Evolutionary conservation across 2,329 filamentous ascomycete genomes (phyloP).

Genomic region (Teratosphaeria epicoccoides): DNA sequence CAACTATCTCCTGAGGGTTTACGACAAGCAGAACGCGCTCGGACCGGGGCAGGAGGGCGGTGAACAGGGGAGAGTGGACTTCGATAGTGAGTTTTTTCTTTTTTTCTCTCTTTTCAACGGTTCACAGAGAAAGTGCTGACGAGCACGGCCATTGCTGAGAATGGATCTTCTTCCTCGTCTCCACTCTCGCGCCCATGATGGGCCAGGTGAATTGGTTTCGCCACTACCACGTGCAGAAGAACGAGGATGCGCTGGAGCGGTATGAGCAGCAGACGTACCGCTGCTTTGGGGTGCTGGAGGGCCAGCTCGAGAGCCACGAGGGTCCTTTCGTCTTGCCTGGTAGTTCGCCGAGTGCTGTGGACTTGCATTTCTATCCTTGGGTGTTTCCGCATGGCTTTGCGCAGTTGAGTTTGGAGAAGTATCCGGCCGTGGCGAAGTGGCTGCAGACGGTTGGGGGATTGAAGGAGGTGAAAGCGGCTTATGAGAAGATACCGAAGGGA

Average conservation of each 20-base stretch:
- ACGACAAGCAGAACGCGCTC: conserved; percentile 32
- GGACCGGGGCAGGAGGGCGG: conserved; percentile 22
- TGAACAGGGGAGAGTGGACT: conserved; percentile 34
- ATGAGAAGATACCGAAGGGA: conserved; percentile 27
- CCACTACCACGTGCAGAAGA: conserved; percentile 30
- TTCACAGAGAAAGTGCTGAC: neutral
- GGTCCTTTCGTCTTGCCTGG: conserved; percentile 30
- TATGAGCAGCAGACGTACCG: conserved; percentile 32
- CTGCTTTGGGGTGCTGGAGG: conserved; percentile 34
- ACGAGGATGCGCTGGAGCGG: conserved; percentile 32
- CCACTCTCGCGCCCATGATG: conserved; percentile 28
- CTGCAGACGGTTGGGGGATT: conserved; percentile 26
- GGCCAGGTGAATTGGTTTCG: conserved; percentile 32
- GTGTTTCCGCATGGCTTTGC: conserved; percentile 30
- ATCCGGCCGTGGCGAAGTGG: conserved; percentile 32
- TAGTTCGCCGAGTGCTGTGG: conserved; percentile 28
- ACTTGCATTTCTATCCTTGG: conserved; percentile 36
- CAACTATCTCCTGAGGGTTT: conserved; percentile 36
- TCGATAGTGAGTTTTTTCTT: conserved; percentile 23
- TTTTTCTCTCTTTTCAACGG: neutral
- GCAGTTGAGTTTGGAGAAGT: conserved; percentile 30
- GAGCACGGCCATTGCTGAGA: conserved; percentile 7
- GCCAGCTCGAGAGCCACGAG: conserved; percentile 29
- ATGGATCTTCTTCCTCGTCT: conserved; percentile 36
- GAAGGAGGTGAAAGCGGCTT: conserved; percentile 32